Conservation (phyloP, 768 basidiomycete genomes). For the Agaricus blazei region DNA sequence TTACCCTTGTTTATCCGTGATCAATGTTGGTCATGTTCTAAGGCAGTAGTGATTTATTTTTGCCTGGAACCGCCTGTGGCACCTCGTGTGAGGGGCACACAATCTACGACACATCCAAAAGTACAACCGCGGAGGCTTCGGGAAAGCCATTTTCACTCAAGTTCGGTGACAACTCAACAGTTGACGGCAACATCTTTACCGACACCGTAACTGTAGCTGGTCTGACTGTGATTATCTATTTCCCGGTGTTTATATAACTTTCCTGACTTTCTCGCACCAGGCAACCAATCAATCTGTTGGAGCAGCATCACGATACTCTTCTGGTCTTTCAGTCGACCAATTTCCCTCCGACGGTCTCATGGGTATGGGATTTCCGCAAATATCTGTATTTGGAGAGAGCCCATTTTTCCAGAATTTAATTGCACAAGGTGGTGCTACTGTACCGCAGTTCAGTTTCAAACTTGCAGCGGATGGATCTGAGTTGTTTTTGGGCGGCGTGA, state of each 20-base stretch:
- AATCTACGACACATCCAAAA: slow-evolving; percentile 30
- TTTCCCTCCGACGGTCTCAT: slow-evolving; percentile 37
- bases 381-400: slow-evolving; percentile 28
- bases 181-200: slow-evolving; percentile 37
- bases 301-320: slow-evolving; percentile 30
- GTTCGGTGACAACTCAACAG: slow-evolving; percentile 46
- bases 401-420: slow-evolving; percentile 44
- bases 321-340: slow-evolving; percentile 22
- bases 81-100: slow-evolving; percentile 32
- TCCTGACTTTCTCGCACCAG: slow-evolving; percentile 6
- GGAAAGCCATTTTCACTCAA: slow-evolving; percentile 32
- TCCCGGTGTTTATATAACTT: not conserved
- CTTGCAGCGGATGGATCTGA: slow-evolving; percentile 38
- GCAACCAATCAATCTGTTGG: slow-evolving; percentile 29
- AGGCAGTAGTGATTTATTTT: slow-evolving; percentile 47
- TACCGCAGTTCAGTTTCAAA: slow-evolving; percentile 44
- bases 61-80: slow-evolving; percentile 32
- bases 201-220: slow-evolving; percentile 46
- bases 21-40: not conserved
- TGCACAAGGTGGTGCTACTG: slow-evolving; percentile 25
- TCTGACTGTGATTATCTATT: slow-evolving; percentile 23
- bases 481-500: slow-evolving; percentile 51
- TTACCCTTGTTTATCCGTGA: not conserved
- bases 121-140: slow-evolving; percentile 30
- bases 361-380: slow-evolving; percentile 38